phyloP scores from a whole-genome alignment of 331 rosid genomes.

The Spiraea crenata region DNA sequence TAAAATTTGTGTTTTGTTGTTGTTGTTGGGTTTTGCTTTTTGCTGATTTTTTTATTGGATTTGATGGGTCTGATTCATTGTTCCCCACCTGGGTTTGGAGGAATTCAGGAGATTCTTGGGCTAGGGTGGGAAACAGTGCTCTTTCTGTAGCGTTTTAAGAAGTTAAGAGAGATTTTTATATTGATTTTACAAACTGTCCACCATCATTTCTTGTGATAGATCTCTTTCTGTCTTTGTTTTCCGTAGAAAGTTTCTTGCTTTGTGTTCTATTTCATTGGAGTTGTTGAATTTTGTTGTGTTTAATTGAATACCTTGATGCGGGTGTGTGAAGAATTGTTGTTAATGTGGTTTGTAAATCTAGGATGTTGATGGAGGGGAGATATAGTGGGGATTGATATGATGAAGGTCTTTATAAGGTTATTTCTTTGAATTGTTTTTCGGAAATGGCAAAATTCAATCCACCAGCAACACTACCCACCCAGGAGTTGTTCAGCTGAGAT shows the following conservation, averaged over 20 bases:
- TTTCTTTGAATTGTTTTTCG: slow-evolving; percentile 64
- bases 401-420: slow-evolving; percentile 64
- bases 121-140: slow-evolving; percentile 37
- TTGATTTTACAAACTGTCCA: not conserved
- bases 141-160: slow-evolving; percentile 52
- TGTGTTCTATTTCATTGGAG: slow-evolving; percentile 18
- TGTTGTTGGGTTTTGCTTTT: not conserved
- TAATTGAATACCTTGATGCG: slow-evolving; percentile 19
- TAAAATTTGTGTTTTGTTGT: not conserved
- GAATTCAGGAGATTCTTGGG: slow-evolving; percentile 46
- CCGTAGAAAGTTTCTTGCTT: not conserved
- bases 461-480: slow-evolving; percentile 57
- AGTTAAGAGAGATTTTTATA: slow-evolving; percentile 33
- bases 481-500: slow-evolving; percentile 62
- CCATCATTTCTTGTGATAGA: slow-evolving; percentile 4
- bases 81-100: slow-evolving; percentile 59
- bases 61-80: slow-evolving; percentile 58
- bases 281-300: slow-evolving; percentile 28
- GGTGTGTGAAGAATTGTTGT: slow-evolving; percentile 47
- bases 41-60: slow-evolving; percentile 29
- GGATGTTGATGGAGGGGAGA: slow-evolving; percentile 99
- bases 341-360: slow-evolving; percentile 64
- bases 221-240: slow-evolving; percentile 1
- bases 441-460: slow-evolving; percentile 60
- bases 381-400: slow-evolving; percentile 90